phyloP scores from a whole-genome alignment of 2,329 filamentous ascomycete species.

The Rhytidhysteron rufulum region DNA sequence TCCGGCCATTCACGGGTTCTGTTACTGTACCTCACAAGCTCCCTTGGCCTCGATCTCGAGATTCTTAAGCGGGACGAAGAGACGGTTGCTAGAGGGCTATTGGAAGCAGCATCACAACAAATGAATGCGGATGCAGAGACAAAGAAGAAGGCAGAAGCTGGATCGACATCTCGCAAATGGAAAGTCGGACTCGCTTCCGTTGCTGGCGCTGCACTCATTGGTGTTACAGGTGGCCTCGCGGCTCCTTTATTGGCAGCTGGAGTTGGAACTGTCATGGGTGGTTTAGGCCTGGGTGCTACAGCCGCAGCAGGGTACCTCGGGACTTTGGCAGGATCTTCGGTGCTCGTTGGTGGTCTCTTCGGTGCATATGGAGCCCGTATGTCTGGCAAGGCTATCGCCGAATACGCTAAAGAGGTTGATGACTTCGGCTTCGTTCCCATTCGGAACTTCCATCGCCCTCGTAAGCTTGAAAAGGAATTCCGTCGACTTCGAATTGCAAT shows the following conservation, averaged over 20 bases:
- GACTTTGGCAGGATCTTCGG: constrained; percentile 71
- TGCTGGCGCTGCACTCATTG: constrained; percentile 83
- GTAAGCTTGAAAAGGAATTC: constrained; percentile 47
- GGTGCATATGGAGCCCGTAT: constrained; percentile 86
- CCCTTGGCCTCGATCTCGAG: constrained; percentile 63
- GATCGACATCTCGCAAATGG: constrained; percentile 63
- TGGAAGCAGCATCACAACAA: constrained; percentile 66
- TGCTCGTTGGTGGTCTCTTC: constrained; percentile 80
- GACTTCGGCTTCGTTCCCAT: constrained; percentile 85
- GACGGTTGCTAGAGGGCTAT: constrained; percentile 69
- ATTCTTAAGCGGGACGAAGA: constrained; percentile 68
- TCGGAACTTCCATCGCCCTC: constrained; percentile 39
- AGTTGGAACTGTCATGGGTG: constrained; percentile 74
- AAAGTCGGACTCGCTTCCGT: constrained; percentile 86
- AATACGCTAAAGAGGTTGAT: constrained; percentile 79
- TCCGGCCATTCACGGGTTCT: constrained; percentile 68
- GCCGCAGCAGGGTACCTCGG: constrained; percentile 77
- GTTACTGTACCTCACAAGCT: constrained; percentile 66
- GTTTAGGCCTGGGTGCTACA: constrained; percentile 68
- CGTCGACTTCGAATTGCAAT: constrained; percentile 70
- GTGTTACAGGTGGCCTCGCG: constrained; percentile 73
- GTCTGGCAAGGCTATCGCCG: constrained; percentile 80
- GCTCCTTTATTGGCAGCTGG: constrained; percentile 74
- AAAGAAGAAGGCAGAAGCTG: constrained; percentile 66
- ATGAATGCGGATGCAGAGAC: constrained; percentile 76